Evolutionary conservation across 768 basidiomycete genomes (phyloP).

Genomic region (Amanita muscaria): DNA sequence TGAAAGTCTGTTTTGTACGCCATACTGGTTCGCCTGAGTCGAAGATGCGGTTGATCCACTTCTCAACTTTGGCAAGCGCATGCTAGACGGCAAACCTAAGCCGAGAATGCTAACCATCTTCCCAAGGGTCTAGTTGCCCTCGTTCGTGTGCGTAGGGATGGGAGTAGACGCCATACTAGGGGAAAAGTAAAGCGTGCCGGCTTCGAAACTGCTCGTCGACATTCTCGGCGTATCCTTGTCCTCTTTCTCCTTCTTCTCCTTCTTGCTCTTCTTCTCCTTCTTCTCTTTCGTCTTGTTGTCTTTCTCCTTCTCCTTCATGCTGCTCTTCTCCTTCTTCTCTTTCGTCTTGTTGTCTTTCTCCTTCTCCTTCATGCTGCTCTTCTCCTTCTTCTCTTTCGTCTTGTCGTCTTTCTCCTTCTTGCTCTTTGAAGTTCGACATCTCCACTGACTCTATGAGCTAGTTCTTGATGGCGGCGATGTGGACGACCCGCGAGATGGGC

Average conservation of each 20-base stretch:
- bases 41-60: constrained; percentile 32
- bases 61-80: constrained; percentile 34
- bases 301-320: no score
- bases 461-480: constrained; percentile 36
- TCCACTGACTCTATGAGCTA: constrained; percentile 38
- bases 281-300: constrained; percentile 17
- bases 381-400: no score
- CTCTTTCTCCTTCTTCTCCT: constrained; percentile 23
- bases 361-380: no score
- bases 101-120: constrained; percentile 61
- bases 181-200: constrained; percentile 40
- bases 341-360: no score
- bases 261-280: constrained; percentile 21
- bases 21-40: constrained; percentile 1
- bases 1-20: neutral
- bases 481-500: constrained; percentile 24
- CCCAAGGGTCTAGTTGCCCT: constrained; percentile 28
- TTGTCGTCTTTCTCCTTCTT: constrained; percentile 11
- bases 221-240: constrained; percentile 35
- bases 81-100: constrained; percentile 50
- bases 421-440: constrained; percentile 31
- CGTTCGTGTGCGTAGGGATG: constrained; percentile 5
- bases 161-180: constrained; percentile 23
- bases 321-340: no score
- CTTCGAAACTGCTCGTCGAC: constrained; percentile 62